These are phyloP conservation scores for Hydnomerulius pinastri DNA, from an alignment of 768 basidiomycete genomes.

Conservation along the genomic window DNA sequence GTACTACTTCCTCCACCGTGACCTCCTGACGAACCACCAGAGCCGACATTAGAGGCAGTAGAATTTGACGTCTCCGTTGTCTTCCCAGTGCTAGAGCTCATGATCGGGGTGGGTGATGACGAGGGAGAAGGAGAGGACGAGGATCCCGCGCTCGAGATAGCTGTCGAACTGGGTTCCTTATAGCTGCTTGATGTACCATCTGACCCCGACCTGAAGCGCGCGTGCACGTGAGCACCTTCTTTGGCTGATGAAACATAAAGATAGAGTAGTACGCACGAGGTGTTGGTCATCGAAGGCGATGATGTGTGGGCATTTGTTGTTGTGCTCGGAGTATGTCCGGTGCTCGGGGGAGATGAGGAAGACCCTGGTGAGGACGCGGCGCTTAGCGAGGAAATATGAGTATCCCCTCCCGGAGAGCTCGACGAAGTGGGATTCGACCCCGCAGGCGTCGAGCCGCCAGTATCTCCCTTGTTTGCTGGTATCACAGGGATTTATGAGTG, in stretches of 20 bases:
- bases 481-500: too few relatives aligned
- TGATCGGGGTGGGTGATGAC: not conserved
- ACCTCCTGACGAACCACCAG: not conserved
- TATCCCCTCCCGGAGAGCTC: not conserved
- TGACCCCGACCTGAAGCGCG: not conserved
- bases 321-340: not conserved
- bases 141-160: not conserved
- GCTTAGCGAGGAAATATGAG: not conserved
- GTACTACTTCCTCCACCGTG: not conserved
- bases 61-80: not conserved
- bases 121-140: not conserved
- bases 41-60: not conserved
- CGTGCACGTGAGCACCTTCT: not conserved
- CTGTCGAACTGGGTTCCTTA: not conserved
- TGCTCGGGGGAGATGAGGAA: not conserved
- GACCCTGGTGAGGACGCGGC: not conserved
- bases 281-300: not conserved
- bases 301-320: not conserved
- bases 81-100: not conserved
- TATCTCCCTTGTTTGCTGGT: too few relatives aligned
- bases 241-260: not conserved
- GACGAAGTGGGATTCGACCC: not conserved
- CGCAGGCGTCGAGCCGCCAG: not conserved
- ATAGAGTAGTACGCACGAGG: conserved; percentile 1
- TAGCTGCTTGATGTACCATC: not conserved